Base-by-base conservation (phyloP, 257 asterid species). In the Ballota nigra region DNA sequence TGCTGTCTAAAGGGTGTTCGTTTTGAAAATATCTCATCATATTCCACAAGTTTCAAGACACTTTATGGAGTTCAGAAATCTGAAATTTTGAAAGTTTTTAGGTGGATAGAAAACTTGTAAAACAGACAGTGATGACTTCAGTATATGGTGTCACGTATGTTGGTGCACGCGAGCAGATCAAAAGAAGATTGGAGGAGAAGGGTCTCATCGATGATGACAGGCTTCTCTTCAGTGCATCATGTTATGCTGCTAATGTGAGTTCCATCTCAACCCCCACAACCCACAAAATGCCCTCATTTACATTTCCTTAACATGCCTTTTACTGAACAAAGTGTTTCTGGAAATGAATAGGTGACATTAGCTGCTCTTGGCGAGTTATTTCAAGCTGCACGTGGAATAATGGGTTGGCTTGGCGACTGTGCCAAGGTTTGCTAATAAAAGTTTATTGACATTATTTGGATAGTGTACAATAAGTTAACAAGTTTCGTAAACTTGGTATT, bases 51-150 rank as follows among this genome's bases (percentile, higher is more conserved):
- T 68, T 67, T 4, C 33, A 29, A 57, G 71, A 63, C 15, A 59
- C 57, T 43, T 41, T 55, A 4, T 76, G 69, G 51, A 77, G 75
- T 69, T 75, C 73, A 65, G 73, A 73, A 73, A 55, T 55, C 67
- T 76, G 69, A 75, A 47, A 41, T 43, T 65, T 45, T 73, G 10
- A 73, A 73, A 75, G 24, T 70, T 82, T 78, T 82, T 86, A 94
- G 98, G 96, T 94, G 59, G 98, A 94, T 69, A 79, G 98, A 79
- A 94, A 91, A 76, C 87, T 94, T 64, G 95, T 94, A 55, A 94
- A 94, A 82, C 97, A 94, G 83, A 94, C 98, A 8, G 98, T 94
- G 77, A 94, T 94, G 98, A 94, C 98, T 69, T 91, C 98, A 43
- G 98, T 94, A 16, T 94, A 94, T 70, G 98, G 98, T 31, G 98